These are phyloP conservation scores for Coemansia sp. DNA, from an alignment of 192 early-diverging fungal species.

Conservation along the genomic window DNA sequence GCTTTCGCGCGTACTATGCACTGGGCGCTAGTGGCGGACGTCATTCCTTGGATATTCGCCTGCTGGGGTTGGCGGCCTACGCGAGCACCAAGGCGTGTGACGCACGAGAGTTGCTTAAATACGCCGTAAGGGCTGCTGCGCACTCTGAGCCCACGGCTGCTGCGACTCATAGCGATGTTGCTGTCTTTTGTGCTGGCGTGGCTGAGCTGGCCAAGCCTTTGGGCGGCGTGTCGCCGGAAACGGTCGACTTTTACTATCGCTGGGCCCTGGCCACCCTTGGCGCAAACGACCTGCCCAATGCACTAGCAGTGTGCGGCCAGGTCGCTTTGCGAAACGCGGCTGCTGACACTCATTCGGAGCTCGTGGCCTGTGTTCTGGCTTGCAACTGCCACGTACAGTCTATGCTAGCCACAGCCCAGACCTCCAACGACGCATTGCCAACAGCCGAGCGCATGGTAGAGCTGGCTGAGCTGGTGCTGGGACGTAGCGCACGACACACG, in stretches of 20 bases:
- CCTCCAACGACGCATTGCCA: not conserved
- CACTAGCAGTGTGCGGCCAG: not conserved
- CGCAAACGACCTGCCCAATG: not conserved
- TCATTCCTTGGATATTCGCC: slow-evolving; percentile 15
- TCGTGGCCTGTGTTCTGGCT: slow-evolving; percentile 9
- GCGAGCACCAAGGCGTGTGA: slow-evolving; percentile 29
- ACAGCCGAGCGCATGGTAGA: not conserved
- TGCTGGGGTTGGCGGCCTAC: slow-evolving; percentile 28
- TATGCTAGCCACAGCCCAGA: not conserved
- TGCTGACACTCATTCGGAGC: not conserved
- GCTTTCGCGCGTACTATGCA: slow-evolving; percentile 47
- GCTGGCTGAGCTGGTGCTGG: slow-evolving; percentile 8
- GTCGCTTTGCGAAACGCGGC: not conserved
- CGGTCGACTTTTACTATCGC: slow-evolving; percentile 2
- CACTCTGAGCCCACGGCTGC: not conserved
- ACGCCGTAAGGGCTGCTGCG: slow-evolving; percentile 13
- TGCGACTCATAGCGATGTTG: not conserved
- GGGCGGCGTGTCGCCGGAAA: not conserved
- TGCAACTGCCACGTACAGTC: slow-evolving; percentile 1
- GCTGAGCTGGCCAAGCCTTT: slow-evolving; percentile 1
- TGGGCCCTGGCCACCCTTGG: not conserved
- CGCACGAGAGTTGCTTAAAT: slow-evolving; percentile 36
- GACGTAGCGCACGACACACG: slow-evolving; percentile 17
- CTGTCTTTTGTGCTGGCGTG: slow-evolving; percentile 16
- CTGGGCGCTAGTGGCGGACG: slow-evolving; percentile 10